These are phyloP conservation scores for Petunia axillaris DNA, from an alignment of 257 asterid species.

Conservation along the genomic window DNA sequence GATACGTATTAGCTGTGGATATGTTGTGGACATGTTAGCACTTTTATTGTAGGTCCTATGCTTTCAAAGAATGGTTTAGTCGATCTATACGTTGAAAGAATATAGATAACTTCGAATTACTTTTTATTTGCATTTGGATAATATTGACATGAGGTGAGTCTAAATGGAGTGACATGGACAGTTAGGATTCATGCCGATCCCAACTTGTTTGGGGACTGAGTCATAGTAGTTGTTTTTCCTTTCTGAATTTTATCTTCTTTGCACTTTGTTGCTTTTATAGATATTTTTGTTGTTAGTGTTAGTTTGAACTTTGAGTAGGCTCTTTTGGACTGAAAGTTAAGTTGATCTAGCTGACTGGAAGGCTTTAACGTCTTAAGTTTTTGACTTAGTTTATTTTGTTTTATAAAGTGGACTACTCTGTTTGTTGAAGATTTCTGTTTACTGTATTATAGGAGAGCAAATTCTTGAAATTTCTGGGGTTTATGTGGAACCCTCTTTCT, in stretches of 20 bases:
- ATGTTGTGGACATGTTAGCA: no score
- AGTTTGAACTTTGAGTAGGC: background rate
- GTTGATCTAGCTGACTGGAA: background rate
- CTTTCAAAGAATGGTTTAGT: no score
- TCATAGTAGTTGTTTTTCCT: background rate
- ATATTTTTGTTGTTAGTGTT: background rate
- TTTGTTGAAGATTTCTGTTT: constrained; percentile 4
- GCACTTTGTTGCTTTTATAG: background rate
- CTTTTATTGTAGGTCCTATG: no score
- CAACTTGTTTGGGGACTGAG: no score
- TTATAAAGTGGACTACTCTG: background rate
- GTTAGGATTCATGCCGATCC: no score
- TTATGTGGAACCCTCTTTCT: constrained; percentile 99
- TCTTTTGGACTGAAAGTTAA: background rate
- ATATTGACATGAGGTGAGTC: no score
- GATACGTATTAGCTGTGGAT: no score
- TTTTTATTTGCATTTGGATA: no score
- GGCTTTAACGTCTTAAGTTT: background rate
- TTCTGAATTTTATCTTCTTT: background rate
- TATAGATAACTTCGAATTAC: no score
- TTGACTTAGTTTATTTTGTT: background rate
- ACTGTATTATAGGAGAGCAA: constrained; percentile 83
- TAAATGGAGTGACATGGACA: no score
- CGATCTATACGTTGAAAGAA: no score
- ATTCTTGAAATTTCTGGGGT: constrained; percentile 83